Evolutionary conservation across 1,284 basidiomycete species (phyloP), one percentile per base, ranked within the genome.

Genomic region (Bjerkandera adusta): DNA sequence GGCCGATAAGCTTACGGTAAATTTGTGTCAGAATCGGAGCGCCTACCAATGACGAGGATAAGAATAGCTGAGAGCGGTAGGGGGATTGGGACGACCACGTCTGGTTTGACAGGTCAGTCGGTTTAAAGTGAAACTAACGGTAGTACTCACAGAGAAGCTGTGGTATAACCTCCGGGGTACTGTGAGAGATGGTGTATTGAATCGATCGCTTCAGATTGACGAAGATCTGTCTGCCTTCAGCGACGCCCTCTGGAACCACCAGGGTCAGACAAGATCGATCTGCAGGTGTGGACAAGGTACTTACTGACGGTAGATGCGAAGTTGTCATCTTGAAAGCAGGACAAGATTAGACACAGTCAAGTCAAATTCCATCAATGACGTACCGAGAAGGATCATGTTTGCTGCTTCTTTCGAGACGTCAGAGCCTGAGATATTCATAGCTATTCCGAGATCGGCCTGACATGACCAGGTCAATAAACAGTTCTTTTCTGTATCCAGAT

Each of bases 371-470:
- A 27, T 10, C 36, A 27, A 36, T 29, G 42, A 51, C 65, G 48
- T 55, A 77, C 80, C 79, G 7, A 84, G 69, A 4, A 85, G 66
- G 53, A 85, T 83, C 82, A 86, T 84, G 60, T 87, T 79, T 1
- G 83, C 83, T 8, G 83, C 83, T 60, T 85, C 83, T 58, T 85
- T 85, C 0, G 83, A 82, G 12, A 85, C 83, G 53, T 85, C 83
- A 3, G 81, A 83, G 15, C 83, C 83, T 27, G 81, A 83, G 30
- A 84, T 78, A 54, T 83, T 83, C 83, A 87, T 87, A 0, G 84
- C 82, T 57, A 87, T 85, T 37, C 84, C 84, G 25, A 87, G 68
- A 56, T 85, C 83, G 15, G 83, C 83, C 68, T 73, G 24, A 30
- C 20, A 26, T 6, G 13, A 10, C 35, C 29, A n/a, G 30, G 41